A percentile compares a stretch with the other conserved stretches of the same genome.
Conservation (phyloP, 2,329 filamentous ascomycete genomes). For the Fusarium oligoseptatum region DNA sequence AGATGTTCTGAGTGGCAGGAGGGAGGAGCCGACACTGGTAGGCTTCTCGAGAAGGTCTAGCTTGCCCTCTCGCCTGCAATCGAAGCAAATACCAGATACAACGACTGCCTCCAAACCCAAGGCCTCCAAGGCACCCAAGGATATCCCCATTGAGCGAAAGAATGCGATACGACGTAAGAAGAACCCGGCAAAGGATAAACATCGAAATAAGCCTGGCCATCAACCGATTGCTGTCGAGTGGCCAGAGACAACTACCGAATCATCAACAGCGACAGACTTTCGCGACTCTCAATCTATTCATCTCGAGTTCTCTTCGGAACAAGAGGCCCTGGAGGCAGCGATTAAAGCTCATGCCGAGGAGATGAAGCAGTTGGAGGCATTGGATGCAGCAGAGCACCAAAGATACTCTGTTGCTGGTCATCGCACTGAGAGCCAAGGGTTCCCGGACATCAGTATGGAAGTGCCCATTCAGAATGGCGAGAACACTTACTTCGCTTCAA, state of each 20-base stretch:
- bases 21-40: not conserved
- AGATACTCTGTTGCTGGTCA: not conserved
- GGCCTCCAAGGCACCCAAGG: not conserved
- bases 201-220: not conserved
- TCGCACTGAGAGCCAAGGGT: not conserved
- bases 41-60: constrained; percentile 35
- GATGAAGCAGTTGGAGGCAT: constrained; percentile 22
- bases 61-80: constrained; percentile 48
- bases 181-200: constrained; percentile 16
- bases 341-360: constrained; percentile 35
- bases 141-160: constrained; percentile 29
- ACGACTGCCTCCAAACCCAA: not conserved
- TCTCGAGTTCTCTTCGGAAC: constrained; percentile 26
- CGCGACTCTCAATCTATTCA: not conserved
- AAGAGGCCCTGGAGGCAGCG: constrained; percentile 34
- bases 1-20: not conserved
- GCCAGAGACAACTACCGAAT: not conserved
- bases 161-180: constrained; percentile 35
- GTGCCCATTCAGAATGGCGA: not conserved
- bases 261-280: not conserved
- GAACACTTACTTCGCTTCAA: not conserved
- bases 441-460: not conserved
- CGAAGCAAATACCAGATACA: constrained; percentile 26
- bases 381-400: constrained; percentile 20
- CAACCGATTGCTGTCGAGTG: constrained; percentile 23